These are phyloP conservation scores for Curvularia sp. DNA, from an alignment of 2,329 filamentous ascomycete genomes.

Conservation along the genomic window DNA sequence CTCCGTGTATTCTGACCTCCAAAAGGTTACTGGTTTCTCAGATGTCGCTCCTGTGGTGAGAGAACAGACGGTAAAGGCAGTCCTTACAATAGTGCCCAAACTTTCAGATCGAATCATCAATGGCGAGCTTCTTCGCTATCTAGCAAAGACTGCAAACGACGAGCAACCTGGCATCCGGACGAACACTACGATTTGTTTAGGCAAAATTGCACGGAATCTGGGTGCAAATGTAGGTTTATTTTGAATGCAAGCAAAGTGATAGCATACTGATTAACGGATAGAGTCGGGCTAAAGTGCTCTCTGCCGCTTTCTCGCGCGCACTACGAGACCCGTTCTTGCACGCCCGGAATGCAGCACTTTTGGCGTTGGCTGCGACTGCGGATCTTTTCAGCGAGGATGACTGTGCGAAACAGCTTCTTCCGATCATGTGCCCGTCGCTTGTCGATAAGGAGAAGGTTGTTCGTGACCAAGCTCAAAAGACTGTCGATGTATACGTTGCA, in stretches of 20 bases:
- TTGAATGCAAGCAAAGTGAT: no score
- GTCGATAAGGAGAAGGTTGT: slow-evolving; percentile 96
- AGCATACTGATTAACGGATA: slow-evolving; percentile 48
- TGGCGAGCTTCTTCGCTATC: slow-evolving; percentile 85
- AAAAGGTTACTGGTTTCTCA: slow-evolving; percentile 90
- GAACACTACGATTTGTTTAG: slow-evolving; percentile 96
- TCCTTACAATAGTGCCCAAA: slow-evolving; percentile 85
- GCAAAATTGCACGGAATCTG: slow-evolving; percentile 92
- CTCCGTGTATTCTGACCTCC: slow-evolving; percentile 34
- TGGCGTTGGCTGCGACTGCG: slow-evolving; percentile 83
- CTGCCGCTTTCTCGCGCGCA: slow-evolving; percentile 89
- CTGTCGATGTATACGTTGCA: slow-evolving; percentile 83
- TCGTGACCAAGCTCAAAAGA: slow-evolving; percentile 89
- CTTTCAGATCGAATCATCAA: slow-evolving; percentile 93
- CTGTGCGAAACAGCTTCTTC: slow-evolving; percentile 81
- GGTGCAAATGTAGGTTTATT: slow-evolving; percentile 62
- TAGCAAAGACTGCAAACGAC: slow-evolving; percentile 96
- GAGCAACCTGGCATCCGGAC: slow-evolving; percentile 97
- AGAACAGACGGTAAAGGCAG: slow-evolving; percentile 95
- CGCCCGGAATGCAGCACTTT: slow-evolving; percentile 84
- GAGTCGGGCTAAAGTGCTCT: slow-evolving; percentile 86
- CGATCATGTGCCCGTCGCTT: slow-evolving; percentile 80
- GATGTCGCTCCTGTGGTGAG: slow-evolving; percentile 89
- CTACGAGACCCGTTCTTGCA: slow-evolving; percentile 94
- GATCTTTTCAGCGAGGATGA: slow-evolving; percentile 92